Percentiles rank a stretch among this genome's conserved stretches.
Conservation (phyloP, 768 basidiomycete species). For the Leccinellum albellum region DNA sequence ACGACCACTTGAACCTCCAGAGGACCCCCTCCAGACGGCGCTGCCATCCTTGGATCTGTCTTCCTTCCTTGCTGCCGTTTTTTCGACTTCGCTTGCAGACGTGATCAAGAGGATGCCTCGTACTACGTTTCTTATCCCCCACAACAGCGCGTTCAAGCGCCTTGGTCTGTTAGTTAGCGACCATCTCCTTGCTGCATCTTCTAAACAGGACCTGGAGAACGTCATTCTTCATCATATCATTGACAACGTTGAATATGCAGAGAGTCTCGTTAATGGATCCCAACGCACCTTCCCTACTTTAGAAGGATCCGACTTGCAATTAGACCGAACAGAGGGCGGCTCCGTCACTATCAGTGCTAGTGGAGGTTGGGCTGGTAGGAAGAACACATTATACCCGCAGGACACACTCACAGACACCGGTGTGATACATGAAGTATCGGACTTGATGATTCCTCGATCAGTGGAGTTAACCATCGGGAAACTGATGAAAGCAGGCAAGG, state of each 20-base stretch:
- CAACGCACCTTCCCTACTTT: slow-evolving; percentile 75
- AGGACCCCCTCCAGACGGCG: slow-evolving; percentile 75
- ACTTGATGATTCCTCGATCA: slow-evolving; percentile 81
- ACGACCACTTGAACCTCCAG: slow-evolving; percentile 76
- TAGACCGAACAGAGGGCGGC: slow-evolving; percentile 56
- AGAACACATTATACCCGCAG: slow-evolving; percentile 50
- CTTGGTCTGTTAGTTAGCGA: slow-evolving; percentile 82
- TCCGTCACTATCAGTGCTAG: slow-evolving; percentile 54
- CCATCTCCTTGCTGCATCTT: slow-evolving; percentile 76
- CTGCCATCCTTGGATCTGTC: slow-evolving; percentile 83
- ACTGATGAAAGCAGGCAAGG: slow-evolving; percentile 83
- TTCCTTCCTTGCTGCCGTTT: slow-evolving; percentile 84
- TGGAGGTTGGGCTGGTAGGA: slow-evolving; percentile 77
- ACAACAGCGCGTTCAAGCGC: slow-evolving; percentile 83
- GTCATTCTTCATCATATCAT: slow-evolving; percentile 89
- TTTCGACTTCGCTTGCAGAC: slow-evolving; percentile 80
- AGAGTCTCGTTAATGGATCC: slow-evolving; percentile 57
- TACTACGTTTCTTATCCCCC: slow-evolving; percentile 82
- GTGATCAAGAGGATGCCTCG: slow-evolving; percentile 58
- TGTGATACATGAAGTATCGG: slow-evolving; percentile 84
- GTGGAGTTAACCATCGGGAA: slow-evolving; percentile 88
- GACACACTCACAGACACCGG: slow-evolving; percentile 85
- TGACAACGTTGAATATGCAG: slow-evolving; percentile 68
- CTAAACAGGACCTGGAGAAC: slow-evolving; percentile 74
- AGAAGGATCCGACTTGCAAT: slow-evolving; percentile 77